A percentile compares a stretch with the other conserved stretches of the same genome.
Conservation (phyloP, 305 asterid species). For the Solanum hybrid region DNA sequence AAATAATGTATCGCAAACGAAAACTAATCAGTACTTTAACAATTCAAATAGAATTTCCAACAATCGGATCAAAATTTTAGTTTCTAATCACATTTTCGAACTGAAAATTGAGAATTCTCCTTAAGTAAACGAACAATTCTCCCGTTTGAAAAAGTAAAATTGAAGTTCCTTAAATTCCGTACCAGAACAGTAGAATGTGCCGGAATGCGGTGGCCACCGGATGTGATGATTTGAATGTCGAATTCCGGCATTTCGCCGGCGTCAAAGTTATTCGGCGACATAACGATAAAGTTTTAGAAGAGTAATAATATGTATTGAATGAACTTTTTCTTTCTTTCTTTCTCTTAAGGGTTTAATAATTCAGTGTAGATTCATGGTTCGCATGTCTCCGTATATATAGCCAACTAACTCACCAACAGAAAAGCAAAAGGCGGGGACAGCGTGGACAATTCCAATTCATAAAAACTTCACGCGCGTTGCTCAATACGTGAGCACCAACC, state of each 20-base stretch:
- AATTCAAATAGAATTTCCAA: neutral
- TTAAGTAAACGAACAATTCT: neutral
- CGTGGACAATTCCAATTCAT: neutral
- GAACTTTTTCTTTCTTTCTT: neutral
- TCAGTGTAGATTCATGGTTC: neutral
- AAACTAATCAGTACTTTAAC: neutral
- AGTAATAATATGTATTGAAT: neutral
- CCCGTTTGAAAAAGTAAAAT: neutral
- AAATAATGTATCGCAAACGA: neutral
- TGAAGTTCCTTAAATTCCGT: neutral
- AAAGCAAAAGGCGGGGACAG: neutral
- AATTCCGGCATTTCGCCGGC: constrained; percentile 41
- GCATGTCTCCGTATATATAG: constrained; percentile 5
- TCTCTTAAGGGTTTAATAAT: neutral
- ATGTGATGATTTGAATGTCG: constrained; percentile 48
- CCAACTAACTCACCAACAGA: neutral
- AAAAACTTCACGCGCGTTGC: neutral
- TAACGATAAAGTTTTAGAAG: neutral
- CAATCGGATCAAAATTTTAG: neutral
- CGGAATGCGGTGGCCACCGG: constrained; percentile 57
- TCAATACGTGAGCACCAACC: neutral
- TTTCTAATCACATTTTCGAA: neutral
- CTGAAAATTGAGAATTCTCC: neutral
- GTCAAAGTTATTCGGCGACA: neutral
- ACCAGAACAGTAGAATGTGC: constrained; percentile 74